Evolutionary conservation across 176 grass and related monocot species (phyloP).

Genomic region (Puya raimondii): DNA sequence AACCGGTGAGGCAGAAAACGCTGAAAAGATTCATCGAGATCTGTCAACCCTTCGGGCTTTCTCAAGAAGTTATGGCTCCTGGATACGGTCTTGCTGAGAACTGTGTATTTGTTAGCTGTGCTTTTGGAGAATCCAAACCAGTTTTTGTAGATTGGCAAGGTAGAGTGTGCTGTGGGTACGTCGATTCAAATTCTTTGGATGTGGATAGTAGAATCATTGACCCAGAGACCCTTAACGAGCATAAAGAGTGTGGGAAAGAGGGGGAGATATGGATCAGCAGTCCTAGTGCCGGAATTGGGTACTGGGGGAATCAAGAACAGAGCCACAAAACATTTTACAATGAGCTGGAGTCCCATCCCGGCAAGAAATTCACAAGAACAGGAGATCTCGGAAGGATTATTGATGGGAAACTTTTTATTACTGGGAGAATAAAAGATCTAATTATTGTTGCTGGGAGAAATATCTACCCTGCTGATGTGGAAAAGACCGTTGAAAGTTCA

Average conservation of each 20-base stretch:
- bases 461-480: constrained; percentile 63
- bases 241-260: constrained; percentile 40
- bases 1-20: constrained; percentile 71
- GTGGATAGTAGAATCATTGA: constrained; percentile 59
- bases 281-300: constrained; percentile 62
- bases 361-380: constrained; percentile 58
- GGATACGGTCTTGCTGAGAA: constrained; percentile 72
- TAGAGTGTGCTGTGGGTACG: constrained; percentile 65
- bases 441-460: constrained; percentile 76
- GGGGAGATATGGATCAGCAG: constrained; percentile 86
- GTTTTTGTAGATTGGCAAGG: constrained; percentile 61
- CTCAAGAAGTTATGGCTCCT: constrained; percentile 58
- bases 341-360: constrained; percentile 33
- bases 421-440: constrained; percentile 72
- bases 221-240: constrained; percentile 35
- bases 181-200: constrained; percentile 33
- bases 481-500: constrained; percentile 66
- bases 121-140: constrained; percentile 61
- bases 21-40: constrained; percentile 57
- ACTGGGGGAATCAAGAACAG: constrained; percentile 47
- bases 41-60: constrained; percentile 46
- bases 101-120: constrained; percentile 61
- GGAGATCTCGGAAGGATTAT: constrained; percentile 64
- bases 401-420: constrained; percentile 59
- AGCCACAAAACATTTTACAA: constrained; percentile 67